Evolutionary conservation across 441 rosid species (phyloP).

Genomic region (Gossypium trilobum): DNA sequence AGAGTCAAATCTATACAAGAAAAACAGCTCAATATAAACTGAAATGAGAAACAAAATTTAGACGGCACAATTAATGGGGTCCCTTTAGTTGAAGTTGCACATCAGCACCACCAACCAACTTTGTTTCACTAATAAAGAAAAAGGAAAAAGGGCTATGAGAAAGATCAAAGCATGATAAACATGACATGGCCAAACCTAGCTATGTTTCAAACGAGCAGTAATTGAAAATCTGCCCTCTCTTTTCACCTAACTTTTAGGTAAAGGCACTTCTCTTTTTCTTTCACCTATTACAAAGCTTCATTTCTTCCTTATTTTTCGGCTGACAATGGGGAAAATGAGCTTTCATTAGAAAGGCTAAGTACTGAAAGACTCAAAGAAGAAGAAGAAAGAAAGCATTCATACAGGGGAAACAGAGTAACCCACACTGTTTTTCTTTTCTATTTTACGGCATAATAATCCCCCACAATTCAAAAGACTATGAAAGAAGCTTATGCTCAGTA

Average conservation of each 20-base stretch:
- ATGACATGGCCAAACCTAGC: conserved; percentile 7
- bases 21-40: not conserved
- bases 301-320: not conserved
- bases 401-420: not conserved
- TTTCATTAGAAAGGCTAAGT: not conserved
- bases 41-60: not conserved
- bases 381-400: not conserved
- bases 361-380: not conserved
- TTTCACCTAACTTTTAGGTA: conserved; percentile 4
- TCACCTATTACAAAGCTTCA: not conserved
- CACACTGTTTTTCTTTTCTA: not conserved
- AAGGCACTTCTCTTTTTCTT: not conserved
- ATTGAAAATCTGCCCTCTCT: not conserved
- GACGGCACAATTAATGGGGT: conserved; percentile 11
- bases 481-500: not conserved
- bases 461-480: not conserved
- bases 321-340: not conserved
- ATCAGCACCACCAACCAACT: conserved; percentile 8
- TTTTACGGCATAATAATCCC: not conserved
- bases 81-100: conserved; percentile 9
- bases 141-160: not conserved
- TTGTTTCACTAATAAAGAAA: not conserved
- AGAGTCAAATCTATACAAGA: not conserved
- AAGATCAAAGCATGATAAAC: conserved; percentile 4
- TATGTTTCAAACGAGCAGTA: conserved; percentile 7